Conservation (phyloP, 257 asterid genomes). For the Verbena officinalis region DNA sequence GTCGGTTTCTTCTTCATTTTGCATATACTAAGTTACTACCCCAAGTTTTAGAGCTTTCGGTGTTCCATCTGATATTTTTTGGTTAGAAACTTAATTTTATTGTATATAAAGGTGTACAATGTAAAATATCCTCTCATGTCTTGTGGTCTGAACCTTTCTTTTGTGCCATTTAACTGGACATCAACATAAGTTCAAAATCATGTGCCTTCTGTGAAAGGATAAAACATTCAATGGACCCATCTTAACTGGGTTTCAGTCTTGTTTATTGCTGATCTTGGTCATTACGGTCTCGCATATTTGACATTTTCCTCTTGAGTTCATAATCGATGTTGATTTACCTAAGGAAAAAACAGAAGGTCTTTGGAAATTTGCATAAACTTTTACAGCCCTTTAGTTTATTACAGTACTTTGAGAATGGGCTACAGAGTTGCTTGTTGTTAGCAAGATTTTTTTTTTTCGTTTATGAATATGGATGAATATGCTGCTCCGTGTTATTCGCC, state of each 20-base stretch:
- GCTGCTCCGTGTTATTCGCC: neutral
- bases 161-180: neutral
- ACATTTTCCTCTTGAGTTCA: conserved; percentile 7
- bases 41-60: neutral
- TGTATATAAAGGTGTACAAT: neutral
- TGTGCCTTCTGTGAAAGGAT: neutral
- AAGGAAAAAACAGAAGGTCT: too few relatives aligned
- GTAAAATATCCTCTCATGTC: neutral
- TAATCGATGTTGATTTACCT: too few relatives aligned
- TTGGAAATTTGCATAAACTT: neutral
- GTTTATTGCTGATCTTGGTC: neutral
- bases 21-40: neutral
- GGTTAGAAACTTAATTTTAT: neutral
- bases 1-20: neutral
- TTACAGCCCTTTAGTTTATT: conserved; percentile 10
- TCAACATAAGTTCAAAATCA: too few relatives aligned
- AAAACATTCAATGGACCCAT: neutral
- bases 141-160: neutral
- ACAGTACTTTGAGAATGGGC: neutral
- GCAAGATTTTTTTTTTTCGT: neutral
- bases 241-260: neutral
- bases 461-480: neutral
- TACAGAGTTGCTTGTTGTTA: conserved; percentile 7
- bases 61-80: neutral
- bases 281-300: neutral